A percentile compares a stretch with the other conserved stretches of the same genome.
Evolutionary conservation across 345 rosid genomes (phyloP).

Genomic region (Acer saccharum): DNA sequence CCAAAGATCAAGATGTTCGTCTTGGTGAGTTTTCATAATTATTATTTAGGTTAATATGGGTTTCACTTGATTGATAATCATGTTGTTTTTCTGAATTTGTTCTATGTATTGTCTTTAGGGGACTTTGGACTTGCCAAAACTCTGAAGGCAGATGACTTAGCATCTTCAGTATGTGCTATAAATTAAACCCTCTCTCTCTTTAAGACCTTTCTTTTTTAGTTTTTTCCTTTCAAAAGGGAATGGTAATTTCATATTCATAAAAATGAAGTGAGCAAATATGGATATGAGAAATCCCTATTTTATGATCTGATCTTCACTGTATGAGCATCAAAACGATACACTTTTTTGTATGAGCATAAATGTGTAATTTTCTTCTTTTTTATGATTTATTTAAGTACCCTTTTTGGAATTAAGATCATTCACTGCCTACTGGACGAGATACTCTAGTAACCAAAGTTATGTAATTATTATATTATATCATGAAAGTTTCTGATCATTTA

Average conservation of each 20-base stretch:
- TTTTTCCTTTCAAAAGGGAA: background rate
- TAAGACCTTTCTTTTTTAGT: background rate
- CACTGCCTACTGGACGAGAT: no score
- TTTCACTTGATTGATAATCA: slow-evolving; percentile 2
- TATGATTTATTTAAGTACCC: no score
- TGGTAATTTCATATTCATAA: background rate
- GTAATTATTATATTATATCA: background rate
- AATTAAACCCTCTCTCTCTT: slow-evolving; percentile 1
- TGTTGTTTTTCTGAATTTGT: slow-evolving; percentile 9
- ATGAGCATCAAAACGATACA: background rate
- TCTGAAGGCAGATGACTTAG: slow-evolving; percentile 90
- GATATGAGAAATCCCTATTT: background rate
- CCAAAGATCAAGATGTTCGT: slow-evolving; percentile 92
- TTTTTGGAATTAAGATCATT: no score
- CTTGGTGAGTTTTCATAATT: slow-evolving; percentile 62
- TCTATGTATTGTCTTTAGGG: slow-evolving; percentile 50
- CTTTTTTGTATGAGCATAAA: background rate
- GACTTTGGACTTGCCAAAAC: slow-evolving; percentile 99
- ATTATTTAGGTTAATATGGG: slow-evolving; percentile 5
- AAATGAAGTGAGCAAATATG: background rate
- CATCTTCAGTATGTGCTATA: slow-evolving; percentile 76
- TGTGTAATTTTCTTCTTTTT: background rate
- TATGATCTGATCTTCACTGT: background rate
- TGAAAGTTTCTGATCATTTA: background rate
- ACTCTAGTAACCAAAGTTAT: no score